These are phyloP conservation scores for Strobilomyces confusus DNA, from an alignment of 768 basidiomycete genomes.

Conservation along the genomic window DNA sequence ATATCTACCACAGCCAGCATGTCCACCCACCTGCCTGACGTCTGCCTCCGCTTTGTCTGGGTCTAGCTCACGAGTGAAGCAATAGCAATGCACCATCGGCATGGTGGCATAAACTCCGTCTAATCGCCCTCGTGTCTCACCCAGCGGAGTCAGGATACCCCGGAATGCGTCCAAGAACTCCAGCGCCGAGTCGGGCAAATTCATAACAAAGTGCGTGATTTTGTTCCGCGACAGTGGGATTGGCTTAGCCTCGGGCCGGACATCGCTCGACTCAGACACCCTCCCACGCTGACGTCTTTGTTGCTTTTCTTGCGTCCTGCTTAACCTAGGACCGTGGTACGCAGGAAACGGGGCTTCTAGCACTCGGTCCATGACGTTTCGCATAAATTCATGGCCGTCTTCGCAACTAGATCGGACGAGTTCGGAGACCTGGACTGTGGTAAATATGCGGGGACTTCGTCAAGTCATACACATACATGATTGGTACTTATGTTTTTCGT, in stretches of 20 bases:
- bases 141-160: constrained; percentile 53
- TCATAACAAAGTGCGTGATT: constrained; percentile 95
- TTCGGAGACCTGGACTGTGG: constrained; percentile 48
- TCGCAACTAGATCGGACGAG: constrained; percentile 70
- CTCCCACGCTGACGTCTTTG: constrained; percentile 39
- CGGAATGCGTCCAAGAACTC: constrained; percentile 86
- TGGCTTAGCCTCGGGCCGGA: not conserved
- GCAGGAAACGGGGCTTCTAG: constrained; percentile 67
- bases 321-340: constrained; percentile 41
- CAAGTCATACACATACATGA: constrained; percentile 46
- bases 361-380: constrained; percentile 45
- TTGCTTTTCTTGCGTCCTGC: constrained; percentile 39
- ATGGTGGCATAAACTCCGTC: constrained; percentile 48
- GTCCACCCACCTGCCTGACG: constrained; percentile 66
- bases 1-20: constrained; percentile 1
- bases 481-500: constrained; percentile 70
- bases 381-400: constrained; percentile 88
- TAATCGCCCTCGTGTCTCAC: constrained; percentile 36
- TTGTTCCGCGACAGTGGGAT: constrained; percentile 41
- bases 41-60: constrained; percentile 64
- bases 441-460: constrained; percentile 2
- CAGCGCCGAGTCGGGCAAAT: constrained; percentile 90
- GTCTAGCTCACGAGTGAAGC: constrained; percentile 87
- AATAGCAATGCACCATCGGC: constrained; percentile 95
- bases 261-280: not conserved